Base-by-base conservation (phyloP, 352 stramenopile genomes). In the Globisporangium spinosum region DNA sequence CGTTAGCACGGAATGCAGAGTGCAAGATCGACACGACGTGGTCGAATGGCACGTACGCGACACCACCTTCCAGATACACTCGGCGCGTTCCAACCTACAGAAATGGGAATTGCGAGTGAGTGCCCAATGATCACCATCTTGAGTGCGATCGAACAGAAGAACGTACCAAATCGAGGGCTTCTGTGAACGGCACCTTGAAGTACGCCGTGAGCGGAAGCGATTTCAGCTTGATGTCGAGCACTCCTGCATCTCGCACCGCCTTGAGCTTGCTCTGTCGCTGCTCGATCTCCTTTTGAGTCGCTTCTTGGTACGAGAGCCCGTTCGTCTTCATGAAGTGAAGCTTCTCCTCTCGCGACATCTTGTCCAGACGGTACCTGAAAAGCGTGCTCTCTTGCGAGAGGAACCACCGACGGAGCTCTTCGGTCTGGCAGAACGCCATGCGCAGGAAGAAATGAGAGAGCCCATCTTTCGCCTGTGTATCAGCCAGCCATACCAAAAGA, bases 381-480 rank as follows among this genome's bases (percentile, higher is more conserved):
- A 99, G 77, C n/a, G 83, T 81, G 66, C 87, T 95, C 76, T 99
- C 94, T 68, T 99, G 95, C 5, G 85, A 86, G 17, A 99, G 77
- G 75, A 99, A 99, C 98, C 98, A 99, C 53, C 97, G 91, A 32
- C 98, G 87, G 25, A 99, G 79, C 77, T 99, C 97, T 67, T 99
- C 98, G 3, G 90, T 98, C 64, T 98, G 93, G 74, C 97, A 99
- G 78, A 99, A 99, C 7, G 97, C 97, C 68, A 99, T 94, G 32
- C 97, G 88, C 64, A 99, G 74, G 56, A 99, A 98, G 75, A 99
- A 99, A 74, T 99, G 98, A 40, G 97, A 99, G 20, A 98, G 77
- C 65, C 94, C 87, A 75, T 98, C 88, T 76, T 98, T 98, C 51
- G 85, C 70, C 77, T 85, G 47, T 15, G 22, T 17, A 25, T 34